Evolutionary conservation across 164 flowering plant species (phyloP).

Genomic region (Sextonia rubra): DNA sequence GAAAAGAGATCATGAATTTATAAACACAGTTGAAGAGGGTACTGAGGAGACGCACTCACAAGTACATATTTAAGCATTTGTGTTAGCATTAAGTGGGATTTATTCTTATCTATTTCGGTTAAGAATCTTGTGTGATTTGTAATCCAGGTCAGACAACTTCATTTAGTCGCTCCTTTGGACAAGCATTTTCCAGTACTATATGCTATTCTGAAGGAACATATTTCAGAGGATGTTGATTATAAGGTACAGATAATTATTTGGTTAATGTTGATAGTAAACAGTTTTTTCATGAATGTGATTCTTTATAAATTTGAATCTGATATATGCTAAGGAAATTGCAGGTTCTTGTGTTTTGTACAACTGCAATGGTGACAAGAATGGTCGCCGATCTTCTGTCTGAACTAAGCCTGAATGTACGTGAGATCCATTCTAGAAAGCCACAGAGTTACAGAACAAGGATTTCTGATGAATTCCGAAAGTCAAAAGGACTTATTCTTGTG

Average conservation of each 20-base stretch:
- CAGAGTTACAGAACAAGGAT: constrained; percentile 90
- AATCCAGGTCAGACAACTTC: constrained; percentile 81
- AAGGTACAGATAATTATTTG: constrained; percentile 51
- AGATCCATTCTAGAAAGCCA: constrained; percentile 93
- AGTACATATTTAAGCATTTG: constrained; percentile 27
- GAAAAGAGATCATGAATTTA: constrained; percentile 85
- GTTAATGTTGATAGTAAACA: not conserved
- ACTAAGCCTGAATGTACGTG: constrained; percentile 82
- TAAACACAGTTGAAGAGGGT: constrained; percentile 88
- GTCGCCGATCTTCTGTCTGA: constrained; percentile 80
- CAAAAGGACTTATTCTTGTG: constrained; percentile 93
- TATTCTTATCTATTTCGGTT: not conserved
- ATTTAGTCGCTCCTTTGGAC: constrained; percentile 75
- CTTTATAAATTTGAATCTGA: not conserved
- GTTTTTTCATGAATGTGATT: not conserved
- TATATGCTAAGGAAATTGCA: constrained; percentile 19
- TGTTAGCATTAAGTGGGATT: not conserved
- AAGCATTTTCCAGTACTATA: constrained; percentile 68
- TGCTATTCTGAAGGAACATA: constrained; percentile 73
- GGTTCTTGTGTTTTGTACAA: constrained; percentile 97
- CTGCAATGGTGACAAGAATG: constrained; percentile 89
- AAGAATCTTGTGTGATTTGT: not conserved
- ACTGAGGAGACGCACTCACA: constrained; percentile 91
- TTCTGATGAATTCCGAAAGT: constrained; percentile 95
- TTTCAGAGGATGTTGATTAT: constrained; percentile 78